phyloP scores from a whole-genome alignment of 2,329 filamentous ascomycete genomes.

The Aspergillus tubingensis region DNA sequence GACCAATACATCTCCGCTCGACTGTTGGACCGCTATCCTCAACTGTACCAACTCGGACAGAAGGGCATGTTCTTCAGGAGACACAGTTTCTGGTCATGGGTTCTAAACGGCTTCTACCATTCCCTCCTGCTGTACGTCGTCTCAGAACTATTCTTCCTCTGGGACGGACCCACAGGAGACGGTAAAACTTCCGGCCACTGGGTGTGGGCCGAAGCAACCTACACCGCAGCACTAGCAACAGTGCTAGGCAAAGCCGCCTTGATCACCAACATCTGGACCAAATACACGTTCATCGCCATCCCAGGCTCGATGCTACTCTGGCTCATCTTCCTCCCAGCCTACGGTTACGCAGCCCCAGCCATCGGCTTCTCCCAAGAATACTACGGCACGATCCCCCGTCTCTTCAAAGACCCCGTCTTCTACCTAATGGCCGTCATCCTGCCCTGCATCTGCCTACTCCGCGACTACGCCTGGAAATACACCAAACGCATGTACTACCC shows the following conservation, averaged over 20 bases:
- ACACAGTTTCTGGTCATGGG: conserved; percentile 90
- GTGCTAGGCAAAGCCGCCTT: conserved; percentile 93
- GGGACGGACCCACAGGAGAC: conserved; percentile 75
- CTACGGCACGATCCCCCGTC: conserved; percentile 74
- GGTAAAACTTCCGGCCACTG: conserved; percentile 88
- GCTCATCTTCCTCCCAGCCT: conserved; percentile 85
- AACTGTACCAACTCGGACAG: conserved; percentile 91
- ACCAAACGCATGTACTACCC: conserved; percentile 95
- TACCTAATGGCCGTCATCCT: conserved; percentile 87
- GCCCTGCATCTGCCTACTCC: conserved; percentile 75
- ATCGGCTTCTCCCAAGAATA: conserved; percentile 81
- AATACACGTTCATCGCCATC: conserved; percentile 94
- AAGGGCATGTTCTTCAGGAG: conserved; percentile 91
- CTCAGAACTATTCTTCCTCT: conserved; percentile 76
- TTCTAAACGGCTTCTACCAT: conserved; percentile 92
- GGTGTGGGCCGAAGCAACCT: conserved; percentile 96
- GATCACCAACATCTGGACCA: conserved; percentile 97
- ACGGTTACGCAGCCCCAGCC: conserved; percentile 82
- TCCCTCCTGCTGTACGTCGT: conserved; percentile 90
- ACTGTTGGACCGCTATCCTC: conserved; percentile 90
- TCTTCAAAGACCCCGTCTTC: conserved; percentile 82
- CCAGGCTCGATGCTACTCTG: conserved; percentile 90
- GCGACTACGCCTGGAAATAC: conserved; percentile 97
- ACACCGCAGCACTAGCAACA: conserved; percentile 89
- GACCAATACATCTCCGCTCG: conserved; percentile 97